Conservation (phyloP, 169 alveolate genomes). For the Cryptosporidium felis region DNA sequence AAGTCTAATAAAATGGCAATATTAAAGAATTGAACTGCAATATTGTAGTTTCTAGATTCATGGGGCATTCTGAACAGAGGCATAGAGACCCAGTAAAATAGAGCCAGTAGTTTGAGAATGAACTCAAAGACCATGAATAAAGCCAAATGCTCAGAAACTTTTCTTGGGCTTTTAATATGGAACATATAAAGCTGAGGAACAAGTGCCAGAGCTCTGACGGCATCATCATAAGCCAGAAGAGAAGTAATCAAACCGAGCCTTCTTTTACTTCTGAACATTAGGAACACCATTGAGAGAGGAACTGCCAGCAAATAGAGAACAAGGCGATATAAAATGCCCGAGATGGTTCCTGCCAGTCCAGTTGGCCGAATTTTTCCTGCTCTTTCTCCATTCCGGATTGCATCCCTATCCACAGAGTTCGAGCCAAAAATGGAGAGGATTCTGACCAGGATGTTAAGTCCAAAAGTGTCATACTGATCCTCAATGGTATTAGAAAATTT, state of each 20-base stretch:
- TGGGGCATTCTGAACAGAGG: conserved; percentile 65
- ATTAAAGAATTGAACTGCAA: conserved; percentile 73
- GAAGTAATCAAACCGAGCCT: conserved; percentile 60
- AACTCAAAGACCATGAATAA: conserved; percentile 74
- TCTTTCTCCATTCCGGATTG: conserved; percentile 48
- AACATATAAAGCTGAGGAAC: conserved; percentile 78
- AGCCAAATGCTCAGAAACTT: conserved; percentile 74
- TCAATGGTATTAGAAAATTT: conserved; percentile 73
- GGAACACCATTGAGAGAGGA: conserved; percentile 46
- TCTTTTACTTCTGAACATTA: conserved; percentile 50
- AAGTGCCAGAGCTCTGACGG: conserved; percentile 78
- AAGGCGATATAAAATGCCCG: conserved; percentile 28
- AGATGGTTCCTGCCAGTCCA: conserved; percentile 26
- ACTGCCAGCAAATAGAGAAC: conserved; percentile 43
- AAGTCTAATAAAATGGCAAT: conserved; percentile 75
- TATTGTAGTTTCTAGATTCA: conserved; percentile 72
- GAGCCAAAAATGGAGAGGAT: conserved; percentile 52
- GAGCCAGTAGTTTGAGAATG: conserved; percentile 73
- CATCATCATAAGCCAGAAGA: conserved; percentile 73
- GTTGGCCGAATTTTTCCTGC: conserved; percentile 65
- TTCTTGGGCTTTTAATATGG: conserved; percentile 75
- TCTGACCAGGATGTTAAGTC: conserved; percentile 69
- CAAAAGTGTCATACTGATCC: conserved; percentile 75
- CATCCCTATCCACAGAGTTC: conserved; percentile 59
- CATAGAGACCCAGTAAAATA: conserved; percentile 76